These are phyloP conservation scores for Biscogniauxia marginata DNA, from an alignment of 2,329 filamentous ascomycete genomes.

Conservation along the genomic window DNA sequence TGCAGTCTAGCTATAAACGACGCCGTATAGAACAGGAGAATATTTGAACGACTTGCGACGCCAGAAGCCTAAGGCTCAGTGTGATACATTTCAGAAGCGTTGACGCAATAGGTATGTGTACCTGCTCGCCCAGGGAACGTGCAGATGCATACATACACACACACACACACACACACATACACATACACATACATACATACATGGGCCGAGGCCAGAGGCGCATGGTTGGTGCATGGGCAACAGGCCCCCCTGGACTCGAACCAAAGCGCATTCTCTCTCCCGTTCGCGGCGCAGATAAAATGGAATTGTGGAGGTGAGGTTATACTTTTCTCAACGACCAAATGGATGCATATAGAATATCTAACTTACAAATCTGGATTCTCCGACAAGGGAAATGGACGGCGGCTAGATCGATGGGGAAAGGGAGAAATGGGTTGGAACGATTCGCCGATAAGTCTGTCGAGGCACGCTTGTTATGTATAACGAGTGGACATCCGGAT, in stretches of 20 bases:
- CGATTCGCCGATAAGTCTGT: not conserved
- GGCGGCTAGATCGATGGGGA: not conserved
- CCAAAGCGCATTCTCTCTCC: constrained; percentile 2
- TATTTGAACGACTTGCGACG: not conserved
- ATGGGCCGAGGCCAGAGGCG: constrained; percentile 22
- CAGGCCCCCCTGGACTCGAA: constrained; percentile 21
- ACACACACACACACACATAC: too few relatives aligned
- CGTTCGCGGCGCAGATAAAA: constrained; percentile 1
- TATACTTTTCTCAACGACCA: not conserved
- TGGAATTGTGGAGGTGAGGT: not conserved
- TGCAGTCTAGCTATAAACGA: not conserved
- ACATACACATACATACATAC: constrained; percentile 15
- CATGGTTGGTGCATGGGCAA: constrained; percentile 19
- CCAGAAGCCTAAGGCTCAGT: constrained; percentile 6
- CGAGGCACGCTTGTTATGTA: not conserved
- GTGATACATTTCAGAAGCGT: constrained; percentile 13
- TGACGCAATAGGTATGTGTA: constrained; percentile 25
- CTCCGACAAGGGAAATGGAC: not conserved
- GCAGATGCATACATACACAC: constrained; percentile 22
- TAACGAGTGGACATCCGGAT: not conserved
- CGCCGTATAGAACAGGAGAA: not conserved
- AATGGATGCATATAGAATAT: not conserved
- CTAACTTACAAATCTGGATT: not conserved
- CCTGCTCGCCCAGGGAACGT: constrained; percentile 23
- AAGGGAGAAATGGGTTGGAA: not conserved